Evolutionary conservation across 2,329 filamentous ascomycete genomes (phyloP).

Genomic region (Cladosporium sp.): DNA sequence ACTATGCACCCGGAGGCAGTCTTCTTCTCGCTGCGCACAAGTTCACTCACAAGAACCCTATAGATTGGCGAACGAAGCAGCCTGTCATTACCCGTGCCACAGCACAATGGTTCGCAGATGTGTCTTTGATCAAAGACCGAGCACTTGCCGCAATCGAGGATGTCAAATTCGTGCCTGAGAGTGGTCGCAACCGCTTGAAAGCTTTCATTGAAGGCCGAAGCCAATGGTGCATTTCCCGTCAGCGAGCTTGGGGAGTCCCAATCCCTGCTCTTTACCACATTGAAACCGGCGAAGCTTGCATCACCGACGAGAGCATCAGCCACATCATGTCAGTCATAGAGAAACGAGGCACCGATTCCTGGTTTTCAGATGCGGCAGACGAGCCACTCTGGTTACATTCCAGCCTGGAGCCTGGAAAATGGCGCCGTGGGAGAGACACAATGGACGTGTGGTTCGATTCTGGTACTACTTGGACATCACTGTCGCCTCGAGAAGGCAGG

Average conservation of each 20-base stretch:
- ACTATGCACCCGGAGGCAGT: conserved; percentile 25
- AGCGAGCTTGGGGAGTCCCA: conserved; percentile 93
- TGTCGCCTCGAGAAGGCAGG: conserved; percentile 34
- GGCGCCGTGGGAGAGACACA: conserved; percentile 78
- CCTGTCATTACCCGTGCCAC: conserved; percentile 90
- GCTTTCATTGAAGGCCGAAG: conserved; percentile 83
- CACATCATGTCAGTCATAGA: conserved; percentile 80
- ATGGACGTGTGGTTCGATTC: conserved; percentile 99
- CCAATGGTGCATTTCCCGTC: conserved; percentile 97
- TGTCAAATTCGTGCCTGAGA: conserved; percentile 74
- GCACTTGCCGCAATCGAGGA: conserved; percentile 66
- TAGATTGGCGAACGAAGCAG: conserved; percentile 94
- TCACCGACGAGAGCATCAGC: conserved; percentile 72
- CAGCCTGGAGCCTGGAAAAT: conserved; percentile 54
- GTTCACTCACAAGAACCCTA: conserved; percentile 89
- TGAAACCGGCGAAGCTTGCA: conserved; percentile 60
- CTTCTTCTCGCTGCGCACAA: conserved; percentile 66
- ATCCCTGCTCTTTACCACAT: conserved; percentile 83
- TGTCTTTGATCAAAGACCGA: conserved; percentile 71
- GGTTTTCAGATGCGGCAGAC: conserved; percentile 80
- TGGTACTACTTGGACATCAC: conserved; percentile 79
- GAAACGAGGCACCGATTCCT: conserved; percentile 78
- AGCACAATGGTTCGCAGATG: conserved; percentile 96
- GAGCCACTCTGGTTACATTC: conserved; percentile 74
- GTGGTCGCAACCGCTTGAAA: conserved; percentile 68